Percentiles rank a stretch among this genome's conserved stretches.
Conservation (phyloP, 2,329 filamentous ascomycete species). For the Tolypocladium tundrense region DNA sequence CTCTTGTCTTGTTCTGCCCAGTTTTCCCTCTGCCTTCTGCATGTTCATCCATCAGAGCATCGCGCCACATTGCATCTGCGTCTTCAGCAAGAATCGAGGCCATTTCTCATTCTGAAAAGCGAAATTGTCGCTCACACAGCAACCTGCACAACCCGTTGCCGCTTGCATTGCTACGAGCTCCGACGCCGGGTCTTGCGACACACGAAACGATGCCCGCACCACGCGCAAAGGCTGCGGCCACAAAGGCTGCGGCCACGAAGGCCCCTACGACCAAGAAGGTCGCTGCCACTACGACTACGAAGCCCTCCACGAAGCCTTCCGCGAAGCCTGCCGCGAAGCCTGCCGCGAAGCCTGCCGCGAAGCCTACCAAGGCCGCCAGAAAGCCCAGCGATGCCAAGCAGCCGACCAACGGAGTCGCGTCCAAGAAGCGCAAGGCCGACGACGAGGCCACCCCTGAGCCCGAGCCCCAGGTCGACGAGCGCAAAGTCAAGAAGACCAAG, state of each 20-base stretch:
- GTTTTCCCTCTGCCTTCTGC: background rate
- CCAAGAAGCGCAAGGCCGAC: slow-evolving; percentile 14
- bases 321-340: slow-evolving; percentile 26
- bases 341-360: slow-evolving; percentile 16
- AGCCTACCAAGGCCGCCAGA: slow-evolving; percentile 22
- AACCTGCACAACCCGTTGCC: background rate
- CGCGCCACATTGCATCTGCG: background rate
- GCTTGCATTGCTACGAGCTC: background rate
- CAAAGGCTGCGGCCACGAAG: slow-evolving; percentile 13
- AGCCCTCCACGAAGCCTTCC: slow-evolving; percentile 12
- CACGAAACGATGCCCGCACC: slow-evolving; percentile 18
- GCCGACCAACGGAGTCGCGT: slow-evolving; percentile 12
- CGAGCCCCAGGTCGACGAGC: slow-evolving; percentile 6
- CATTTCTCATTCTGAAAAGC: background rate
- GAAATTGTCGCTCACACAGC: background rate
- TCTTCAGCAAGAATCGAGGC: background rate
- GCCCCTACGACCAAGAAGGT: slow-evolving; percentile 16
- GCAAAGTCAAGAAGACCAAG: slow-evolving; percentile 52
- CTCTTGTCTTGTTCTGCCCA: background rate
- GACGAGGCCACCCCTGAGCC: slow-evolving; percentile 4
- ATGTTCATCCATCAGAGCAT: background rate
- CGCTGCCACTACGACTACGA: slow-evolving; percentile 7
- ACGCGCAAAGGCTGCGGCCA: slow-evolving; percentile 14
- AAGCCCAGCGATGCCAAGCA: slow-evolving; percentile 14
- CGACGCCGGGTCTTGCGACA: background rate